Percentiles rank a stretch among this genome's conserved stretches.
These are phyloP conservation scores for Helicocarpus griseus DNA, from an alignment of 2,329 filamentous ascomycete genomes.

Conservation along the genomic window DNA sequence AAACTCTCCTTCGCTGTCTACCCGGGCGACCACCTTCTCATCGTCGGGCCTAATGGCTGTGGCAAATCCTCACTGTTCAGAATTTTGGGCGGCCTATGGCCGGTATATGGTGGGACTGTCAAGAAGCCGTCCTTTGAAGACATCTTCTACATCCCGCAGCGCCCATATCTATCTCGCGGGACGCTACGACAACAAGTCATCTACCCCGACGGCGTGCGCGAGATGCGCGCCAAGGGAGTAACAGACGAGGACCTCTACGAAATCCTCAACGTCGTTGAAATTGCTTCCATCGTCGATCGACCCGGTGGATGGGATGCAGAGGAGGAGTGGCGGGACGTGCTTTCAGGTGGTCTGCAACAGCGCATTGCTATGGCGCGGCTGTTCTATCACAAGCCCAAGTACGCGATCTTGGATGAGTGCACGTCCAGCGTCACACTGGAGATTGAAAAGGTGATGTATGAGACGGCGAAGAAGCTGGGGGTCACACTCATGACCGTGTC, in stretches of 20 bases:
- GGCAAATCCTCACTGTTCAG: constrained; percentile 94
- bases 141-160: constrained; percentile 97
- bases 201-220: constrained; percentile 80
- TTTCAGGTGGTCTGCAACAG: constrained; percentile 88
- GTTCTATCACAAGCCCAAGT: constrained; percentile 86
- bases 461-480: constrained; percentile 80
- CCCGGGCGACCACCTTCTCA: constrained; percentile 80
- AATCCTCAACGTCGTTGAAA: constrained; percentile 69
- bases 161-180: constrained; percentile 84
- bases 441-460: constrained; percentile 93
- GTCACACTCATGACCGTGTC: constrained; percentile 97
- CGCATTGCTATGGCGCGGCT: constrained; percentile 91
- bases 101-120: constrained; percentile 90
- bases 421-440: constrained; percentile 92
- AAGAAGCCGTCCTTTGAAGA: constrained; percentile 83
- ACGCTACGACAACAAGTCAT: constrained; percentile 94
- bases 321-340: constrained; percentile 90
- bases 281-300: constrained; percentile 70
- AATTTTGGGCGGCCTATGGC: constrained; percentile 93
- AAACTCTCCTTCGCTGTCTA: constrained; percentile 79
- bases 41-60: constrained; percentile 93
- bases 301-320: constrained; percentile 85
- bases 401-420: constrained; percentile 95
- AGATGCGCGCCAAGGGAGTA: constrained; percentile 76
- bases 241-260: constrained; percentile 70